Evolutionary conservation across 2,329 filamentous ascomycete species (phyloP).

Genomic region (Talaromyces piceae): DNA sequence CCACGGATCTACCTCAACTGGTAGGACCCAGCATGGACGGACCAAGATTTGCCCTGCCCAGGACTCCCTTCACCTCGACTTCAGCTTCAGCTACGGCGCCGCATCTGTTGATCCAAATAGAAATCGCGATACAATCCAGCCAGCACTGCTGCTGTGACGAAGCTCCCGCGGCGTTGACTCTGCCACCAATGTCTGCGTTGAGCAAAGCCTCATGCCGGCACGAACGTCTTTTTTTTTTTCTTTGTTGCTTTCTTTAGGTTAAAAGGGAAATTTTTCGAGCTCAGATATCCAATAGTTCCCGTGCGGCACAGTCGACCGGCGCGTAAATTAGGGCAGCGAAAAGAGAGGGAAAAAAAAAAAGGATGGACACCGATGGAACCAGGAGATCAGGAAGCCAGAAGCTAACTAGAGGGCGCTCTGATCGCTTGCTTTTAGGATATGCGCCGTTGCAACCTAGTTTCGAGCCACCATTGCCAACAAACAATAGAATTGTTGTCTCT

Average conservation of each 20-base stretch:
- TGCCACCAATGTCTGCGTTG: neutral
- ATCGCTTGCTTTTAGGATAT: neutral
- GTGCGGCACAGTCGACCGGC: neutral
- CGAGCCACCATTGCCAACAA: neutral
- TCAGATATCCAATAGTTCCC: neutral
- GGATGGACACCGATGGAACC: neutral
- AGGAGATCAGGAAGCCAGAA: neutral
- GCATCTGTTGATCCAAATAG: neutral
- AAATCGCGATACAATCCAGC: neutral
- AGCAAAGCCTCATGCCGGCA: neutral
- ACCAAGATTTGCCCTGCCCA: neutral
- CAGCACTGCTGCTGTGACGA: neutral
- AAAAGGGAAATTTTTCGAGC: neutral
- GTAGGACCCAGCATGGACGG: slow-evolving; percentile 1
- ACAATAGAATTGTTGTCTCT: neutral
- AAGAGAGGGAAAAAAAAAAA: neutral
- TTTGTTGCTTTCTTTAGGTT: neutral
- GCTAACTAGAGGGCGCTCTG: neutral
- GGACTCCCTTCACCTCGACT: neutral
- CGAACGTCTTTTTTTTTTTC: neutral
- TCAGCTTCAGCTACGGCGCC: neutral
- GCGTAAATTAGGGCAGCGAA: neutral
- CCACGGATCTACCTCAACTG: neutral
- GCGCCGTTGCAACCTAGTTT: neutral
- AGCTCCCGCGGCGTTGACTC: neutral